Evolutionary conservation across 805 yeast species (phyloP), one percentile per base, ranked within the genome.

Genomic region (Candida odintsovae): DNA sequence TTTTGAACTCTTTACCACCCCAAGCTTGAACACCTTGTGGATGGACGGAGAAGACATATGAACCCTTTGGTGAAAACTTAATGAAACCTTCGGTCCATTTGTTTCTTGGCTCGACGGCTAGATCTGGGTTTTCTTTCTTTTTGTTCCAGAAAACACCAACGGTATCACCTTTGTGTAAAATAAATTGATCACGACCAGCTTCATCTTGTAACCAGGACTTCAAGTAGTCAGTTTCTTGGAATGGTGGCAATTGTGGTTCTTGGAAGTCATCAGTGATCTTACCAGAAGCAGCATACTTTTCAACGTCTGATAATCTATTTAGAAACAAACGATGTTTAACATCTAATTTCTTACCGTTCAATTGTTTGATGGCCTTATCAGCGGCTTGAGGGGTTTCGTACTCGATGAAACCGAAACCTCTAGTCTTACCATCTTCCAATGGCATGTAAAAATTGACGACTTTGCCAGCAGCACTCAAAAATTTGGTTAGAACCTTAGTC

Each of bases 21-120:
- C 97, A 94, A 23, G 92, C 78, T 65, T 89, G 95, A 47, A 90
- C 82, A 75, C 98, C 98, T 69, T 88, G 95, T 43, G 89, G 89
- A 69, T 92, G 97, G 58, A 90, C 76, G 1, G 97, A 83, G 57
- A 87, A 80, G 53, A 92, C 68, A 62, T 81, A 90, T 12, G 92
- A 82, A 67, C 99, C 99, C 69, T 82, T 82, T 62, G 97, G 96
- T 42, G 98, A 89, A 73, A 90, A 92, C 64, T 83, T 82, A 58
- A 89, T 86, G 58, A 83, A 90, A 51, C 88, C 83, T 49, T 89
- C 82, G 48, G 97, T 90, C 86, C 95, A 89, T 55, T 84, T 82
- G 53, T 76, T 73, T 68, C 96, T 80, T 59, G 90, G 84, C 61
- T 86, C 89, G 48, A 84, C 79, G 38, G 75, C 90, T 44, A 77